phyloP scores from a whole-genome alignment of 495 filamentous ascomycete genomes.

The Hypoxylon crocopeplum region DNA sequence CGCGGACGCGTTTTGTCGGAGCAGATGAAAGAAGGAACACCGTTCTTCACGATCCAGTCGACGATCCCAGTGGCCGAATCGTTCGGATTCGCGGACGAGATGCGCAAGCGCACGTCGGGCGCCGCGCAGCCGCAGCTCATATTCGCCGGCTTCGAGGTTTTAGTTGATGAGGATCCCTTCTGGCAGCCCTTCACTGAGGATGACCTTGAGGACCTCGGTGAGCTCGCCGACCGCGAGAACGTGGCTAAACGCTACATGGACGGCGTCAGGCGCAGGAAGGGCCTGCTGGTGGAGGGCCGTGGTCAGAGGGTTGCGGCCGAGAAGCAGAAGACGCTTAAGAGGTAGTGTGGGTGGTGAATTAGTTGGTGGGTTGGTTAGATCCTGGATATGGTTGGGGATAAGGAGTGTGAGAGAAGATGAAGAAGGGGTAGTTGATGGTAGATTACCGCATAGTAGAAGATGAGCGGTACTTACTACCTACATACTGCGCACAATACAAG shows the following conservation, averaged over 20 bases:
- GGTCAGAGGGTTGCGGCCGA: constrained; percentile 72
- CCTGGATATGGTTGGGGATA: neutral
- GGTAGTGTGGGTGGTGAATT: constrained; percentile 53
- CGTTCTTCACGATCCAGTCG: constrained; percentile 91
- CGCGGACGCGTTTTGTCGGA: constrained; percentile 90
- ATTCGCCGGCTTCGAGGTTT: constrained; percentile 88
- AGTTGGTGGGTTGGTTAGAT: neutral
- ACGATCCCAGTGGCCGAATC: constrained; percentile 90
- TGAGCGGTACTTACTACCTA: too few relatives aligned
- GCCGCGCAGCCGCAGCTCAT: constrained; percentile 91
- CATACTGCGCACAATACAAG: too few relatives aligned
- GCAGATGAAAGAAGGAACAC: constrained; percentile 90
- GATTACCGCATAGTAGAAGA: too few relatives aligned
- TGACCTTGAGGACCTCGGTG: constrained; percentile 93
- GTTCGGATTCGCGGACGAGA: constrained; percentile 95
- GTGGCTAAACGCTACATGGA: constrained; percentile 97
- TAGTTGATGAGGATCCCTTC: constrained; percentile 87
- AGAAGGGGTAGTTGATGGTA: too few relatives aligned
- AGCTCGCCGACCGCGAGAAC: constrained; percentile 91
- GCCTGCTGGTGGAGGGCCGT: constrained; percentile 78
- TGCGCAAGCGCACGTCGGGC: constrained; percentile 90
- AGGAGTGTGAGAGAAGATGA: too few relatives aligned
- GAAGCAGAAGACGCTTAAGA: constrained; percentile 99
- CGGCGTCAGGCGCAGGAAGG: constrained; percentile 81
- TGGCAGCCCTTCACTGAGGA: constrained; percentile 98